Base-by-base conservation (phyloP, 306 rosid genomes). In the Hippophae tibetana region DNA sequence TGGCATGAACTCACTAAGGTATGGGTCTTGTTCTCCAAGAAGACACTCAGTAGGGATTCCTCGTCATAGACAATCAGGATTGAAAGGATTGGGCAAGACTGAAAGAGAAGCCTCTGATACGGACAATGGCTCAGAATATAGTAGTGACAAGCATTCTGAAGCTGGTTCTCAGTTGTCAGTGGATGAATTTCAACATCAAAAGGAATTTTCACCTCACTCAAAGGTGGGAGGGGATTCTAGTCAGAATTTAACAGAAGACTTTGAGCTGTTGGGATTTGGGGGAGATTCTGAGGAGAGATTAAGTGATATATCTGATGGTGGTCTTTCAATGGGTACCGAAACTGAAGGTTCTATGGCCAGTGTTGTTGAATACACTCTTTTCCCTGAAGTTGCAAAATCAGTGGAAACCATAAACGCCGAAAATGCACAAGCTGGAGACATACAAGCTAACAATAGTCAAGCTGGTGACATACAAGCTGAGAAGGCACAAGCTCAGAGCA, bases 321-420 rank as follows among this genome's bases (percentile, higher is more conserved):
- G 75, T 66, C 97, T 93, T 60, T 93, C 99, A 45, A 93, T 93
- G 99, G 99, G 99, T 69, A 86, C 99, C 14, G 99, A 93, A 89
- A 93, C 99, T 13, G 99, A 93, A 13, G 96, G 90, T 52, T 93
- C 99, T 25, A 80, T 88, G 42, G 60, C 81, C 71, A 88, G 99
- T 64, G 83, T 86, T 72, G 95, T 93, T 76, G 99, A 93, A 79
- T 86, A 80, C 69, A 82, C 99, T 48, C 89, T 88, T 55, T 93
- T 93, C 85, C 97, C 99, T 13, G 95, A 93, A 66, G 78, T 66
- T 27, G 70, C 74, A 55, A 92, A 83, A 75, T 71, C 82, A 63
- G 43, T 78, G 47, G 94, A 82, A 67, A 58, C 31, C 41, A 68
- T 82, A 12, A 64, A 38, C 12, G 62, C 66, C 60, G 86, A 68